phyloP scores from a whole-genome alignment of 2,329 filamentous ascomycete species.

The Colletotrichum brevisporum region DNA sequence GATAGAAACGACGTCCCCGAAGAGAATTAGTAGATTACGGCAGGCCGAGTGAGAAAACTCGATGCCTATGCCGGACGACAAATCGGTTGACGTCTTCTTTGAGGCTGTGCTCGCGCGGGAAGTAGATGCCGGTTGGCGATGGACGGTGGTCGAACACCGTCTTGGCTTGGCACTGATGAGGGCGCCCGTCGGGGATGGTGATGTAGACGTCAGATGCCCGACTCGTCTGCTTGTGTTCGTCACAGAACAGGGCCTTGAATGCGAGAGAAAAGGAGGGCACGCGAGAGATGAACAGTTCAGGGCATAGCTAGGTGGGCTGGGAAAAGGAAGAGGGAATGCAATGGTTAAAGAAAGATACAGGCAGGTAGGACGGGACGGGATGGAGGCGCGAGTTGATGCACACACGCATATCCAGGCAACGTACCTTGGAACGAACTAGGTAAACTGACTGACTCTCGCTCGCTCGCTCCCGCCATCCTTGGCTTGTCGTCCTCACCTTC shows the following conservation, averaged over 20 bases:
- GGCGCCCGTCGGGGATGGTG: constrained; percentile 3
- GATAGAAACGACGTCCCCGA: constrained; percentile 4
- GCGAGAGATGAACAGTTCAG: constrained; percentile 12
- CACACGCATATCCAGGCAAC: background rate
- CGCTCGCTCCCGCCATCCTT: constrained; percentile 28
- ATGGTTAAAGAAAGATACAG: constrained; percentile 23
- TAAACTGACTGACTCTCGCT: constrained; percentile 33
- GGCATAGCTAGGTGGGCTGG: constrained; percentile 4
- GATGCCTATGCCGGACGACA: constrained; percentile 12
- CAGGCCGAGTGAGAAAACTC: constrained; percentile 15
- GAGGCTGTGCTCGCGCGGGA: constrained; percentile 25
- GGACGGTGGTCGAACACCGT: constrained; percentile 1
- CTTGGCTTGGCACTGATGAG: constrained; percentile 24
- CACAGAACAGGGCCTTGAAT: constrained; percentile 1
- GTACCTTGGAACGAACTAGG: background rate
- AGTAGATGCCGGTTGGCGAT: constrained; percentile 10
- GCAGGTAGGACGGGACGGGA: constrained; percentile 5
- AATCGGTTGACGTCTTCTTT: constrained; percentile 21
- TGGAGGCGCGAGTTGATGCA: constrained; percentile 23
- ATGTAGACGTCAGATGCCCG: constrained; percentile 1
- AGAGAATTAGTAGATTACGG: constrained; percentile 16
- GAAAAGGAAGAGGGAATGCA: constrained; percentile 1
- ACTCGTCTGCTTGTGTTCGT: background rate
- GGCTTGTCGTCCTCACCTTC: constrained; percentile 16
- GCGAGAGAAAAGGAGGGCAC: constrained; percentile 18